These are phyloP conservation scores for Huntiella moniliformis DNA, from an alignment of 2,329 filamentous ascomycete species.

Conservation along the genomic window DNA sequence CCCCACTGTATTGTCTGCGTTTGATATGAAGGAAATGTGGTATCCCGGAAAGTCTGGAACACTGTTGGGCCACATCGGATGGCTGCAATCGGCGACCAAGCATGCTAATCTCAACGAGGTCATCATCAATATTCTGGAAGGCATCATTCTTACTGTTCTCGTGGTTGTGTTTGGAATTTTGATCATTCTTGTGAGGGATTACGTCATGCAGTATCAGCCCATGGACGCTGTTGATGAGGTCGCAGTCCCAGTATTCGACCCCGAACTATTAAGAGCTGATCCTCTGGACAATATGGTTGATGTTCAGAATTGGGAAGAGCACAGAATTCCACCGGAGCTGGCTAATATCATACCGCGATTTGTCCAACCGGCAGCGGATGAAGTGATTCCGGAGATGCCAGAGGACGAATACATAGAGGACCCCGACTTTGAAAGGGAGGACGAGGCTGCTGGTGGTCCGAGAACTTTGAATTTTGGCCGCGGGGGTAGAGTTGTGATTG, in stretches of 20 bases:
- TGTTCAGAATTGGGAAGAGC: slow-evolving; percentile 16
- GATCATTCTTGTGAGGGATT: slow-evolving; percentile 91
- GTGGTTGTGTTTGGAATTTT: slow-evolving; percentile 90
- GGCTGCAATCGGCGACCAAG: slow-evolving; percentile 44
- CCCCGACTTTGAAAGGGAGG: too few relatives aligned
- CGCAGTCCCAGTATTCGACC: not conserved
- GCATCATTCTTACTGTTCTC: slow-evolving; percentile 78
- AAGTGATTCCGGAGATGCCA: too few relatives aligned
- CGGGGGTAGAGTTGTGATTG: too few relatives aligned
- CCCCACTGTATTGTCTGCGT: not conserved
- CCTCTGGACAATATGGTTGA: not conserved
- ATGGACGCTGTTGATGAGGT: slow-evolving; percentile 48
- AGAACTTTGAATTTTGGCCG: too few relatives aligned
- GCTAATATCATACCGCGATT: too few relatives aligned
- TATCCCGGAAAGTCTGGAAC: slow-evolving; percentile 18
- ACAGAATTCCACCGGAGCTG: too few relatives aligned
- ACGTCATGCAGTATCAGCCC: slow-evolving; percentile 95
- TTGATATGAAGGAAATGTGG: too few relatives aligned
- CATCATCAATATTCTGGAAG: slow-evolving; percentile 70
- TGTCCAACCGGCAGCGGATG: too few relatives aligned
- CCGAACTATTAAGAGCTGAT: not conserved
- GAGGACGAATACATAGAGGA: too few relatives aligned
- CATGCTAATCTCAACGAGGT: slow-evolving; percentile 57
- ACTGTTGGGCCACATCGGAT: slow-evolving; percentile 36
- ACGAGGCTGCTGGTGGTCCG: too few relatives aligned